Evolutionary conservation across 1,284 basidiomycete genomes (phyloP).

Genomic region (Apiotrichum montevideense): DNA sequence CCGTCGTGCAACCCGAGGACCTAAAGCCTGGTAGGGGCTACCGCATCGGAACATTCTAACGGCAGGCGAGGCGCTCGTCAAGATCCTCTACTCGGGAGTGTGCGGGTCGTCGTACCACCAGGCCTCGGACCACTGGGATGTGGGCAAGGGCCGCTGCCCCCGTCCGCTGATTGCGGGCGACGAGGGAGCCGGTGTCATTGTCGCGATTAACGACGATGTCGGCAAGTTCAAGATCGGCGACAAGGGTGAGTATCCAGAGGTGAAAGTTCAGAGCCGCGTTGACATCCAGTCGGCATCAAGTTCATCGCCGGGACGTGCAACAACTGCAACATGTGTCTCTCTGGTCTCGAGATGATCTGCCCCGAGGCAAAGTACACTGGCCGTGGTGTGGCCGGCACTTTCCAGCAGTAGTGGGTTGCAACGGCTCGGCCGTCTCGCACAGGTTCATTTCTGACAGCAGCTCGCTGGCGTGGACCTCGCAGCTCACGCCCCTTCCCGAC

Average conservation of each 20-base stretch:
- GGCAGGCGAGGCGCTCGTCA: constrained; percentile 6
- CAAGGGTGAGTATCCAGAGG: constrained; percentile 4
- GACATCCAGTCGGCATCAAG: constrained; percentile 66
- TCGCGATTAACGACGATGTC: constrained; percentile 52
- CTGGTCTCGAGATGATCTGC: constrained; percentile 60
- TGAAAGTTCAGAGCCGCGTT: too few relatives aligned
- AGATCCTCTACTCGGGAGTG: constrained; percentile 53
- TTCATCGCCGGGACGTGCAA: constrained; percentile 61
- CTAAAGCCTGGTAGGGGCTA: constrained; percentile 53
- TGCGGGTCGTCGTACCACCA: constrained; percentile 56
- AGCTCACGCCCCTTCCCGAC: constrained; percentile 70
- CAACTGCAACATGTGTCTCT: constrained; percentile 66
- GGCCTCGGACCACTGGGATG: background rate
- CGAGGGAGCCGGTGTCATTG: constrained; percentile 73
- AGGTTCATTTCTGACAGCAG: background rate
- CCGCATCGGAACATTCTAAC: background rate
- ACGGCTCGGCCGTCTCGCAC: too few relatives aligned
- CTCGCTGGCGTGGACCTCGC: constrained; percentile 52
- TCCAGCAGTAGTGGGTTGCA: constrained; percentile 20
- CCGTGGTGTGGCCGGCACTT: constrained; percentile 70
- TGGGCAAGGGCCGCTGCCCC: constrained; percentile 52
- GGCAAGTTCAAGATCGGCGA: constrained; percentile 24
- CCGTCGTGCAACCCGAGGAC: constrained; percentile 58
- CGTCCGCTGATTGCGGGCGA: constrained; percentile 63
- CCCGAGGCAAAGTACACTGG: constrained; percentile 58